Evolutionary conservation across 2,329 filamentous ascomycete species (phyloP).

Genomic region (Hypoxylon sp.): DNA sequence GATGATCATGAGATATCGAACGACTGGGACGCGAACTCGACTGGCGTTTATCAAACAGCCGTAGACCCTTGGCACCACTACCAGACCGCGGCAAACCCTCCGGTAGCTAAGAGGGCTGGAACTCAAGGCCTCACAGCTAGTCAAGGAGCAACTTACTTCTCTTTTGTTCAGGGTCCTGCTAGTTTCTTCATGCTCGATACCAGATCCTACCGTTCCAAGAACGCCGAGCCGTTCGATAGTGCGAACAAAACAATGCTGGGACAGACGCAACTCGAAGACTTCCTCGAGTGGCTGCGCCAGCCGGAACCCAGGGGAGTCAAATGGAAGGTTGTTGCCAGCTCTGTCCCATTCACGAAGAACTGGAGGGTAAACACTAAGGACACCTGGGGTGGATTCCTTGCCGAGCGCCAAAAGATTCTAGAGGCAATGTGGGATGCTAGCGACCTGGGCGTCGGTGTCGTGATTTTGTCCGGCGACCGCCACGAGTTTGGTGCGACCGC

Average conservation of each 20-base stretch:
- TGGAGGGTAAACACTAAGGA: slow-evolving; percentile 89
- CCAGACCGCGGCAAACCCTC: slow-evolving; percentile 85
- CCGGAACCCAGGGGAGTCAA: slow-evolving; percentile 79
- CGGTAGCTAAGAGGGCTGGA: slow-evolving; percentile 63
- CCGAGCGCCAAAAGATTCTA: slow-evolving; percentile 79
- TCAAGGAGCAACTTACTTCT: slow-evolving; percentile 79
- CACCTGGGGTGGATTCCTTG: slow-evolving; percentile 92
- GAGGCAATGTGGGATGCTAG: slow-evolving; percentile 93
- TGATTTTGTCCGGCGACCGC: slow-evolving; percentile 89
- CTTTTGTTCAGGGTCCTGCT: slow-evolving; percentile 88
- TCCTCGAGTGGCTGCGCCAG: slow-evolving; percentile 77
- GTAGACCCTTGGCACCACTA: slow-evolving; percentile 88
- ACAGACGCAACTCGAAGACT: slow-evolving; percentile 76
- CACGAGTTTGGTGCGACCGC: slow-evolving; percentile 95
- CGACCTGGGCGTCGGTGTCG: slow-evolving; percentile 76
- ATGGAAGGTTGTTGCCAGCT: slow-evolving; percentile 93
- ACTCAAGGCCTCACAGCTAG: slow-evolving; percentile 47
- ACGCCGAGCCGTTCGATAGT: slow-evolving; percentile 65
- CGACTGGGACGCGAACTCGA: slow-evolving; percentile 86
- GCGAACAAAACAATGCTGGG: slow-evolving; percentile 88
- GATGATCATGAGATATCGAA: slow-evolving; percentile 98
- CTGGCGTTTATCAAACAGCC: slow-evolving; percentile 80
- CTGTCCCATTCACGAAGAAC: slow-evolving; percentile 96
- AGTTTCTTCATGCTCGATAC: slow-evolving; percentile 97
- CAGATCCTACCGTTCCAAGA: slow-evolving; percentile 81